Conservation (phyloP, 805 yeast genomes). For the Wickerhamomyces strasburgensis region DNA sequence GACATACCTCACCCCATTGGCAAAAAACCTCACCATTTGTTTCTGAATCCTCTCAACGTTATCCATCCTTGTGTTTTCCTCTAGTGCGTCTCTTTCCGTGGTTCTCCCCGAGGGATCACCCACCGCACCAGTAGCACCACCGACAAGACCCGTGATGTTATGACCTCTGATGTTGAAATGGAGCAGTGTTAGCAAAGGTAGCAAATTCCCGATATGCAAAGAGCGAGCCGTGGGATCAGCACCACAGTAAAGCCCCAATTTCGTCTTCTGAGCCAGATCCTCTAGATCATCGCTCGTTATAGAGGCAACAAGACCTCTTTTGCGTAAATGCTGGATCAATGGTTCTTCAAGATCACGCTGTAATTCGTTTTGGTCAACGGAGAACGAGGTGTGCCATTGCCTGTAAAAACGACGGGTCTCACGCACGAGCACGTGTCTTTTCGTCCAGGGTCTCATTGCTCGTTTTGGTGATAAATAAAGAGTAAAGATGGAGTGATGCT, state of each 20-base stretch:
- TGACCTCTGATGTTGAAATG: conserved; percentile 87
- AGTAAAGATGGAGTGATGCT: no score
- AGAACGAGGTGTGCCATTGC: conserved; percentile 16
- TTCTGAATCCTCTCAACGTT: conserved; percentile 56
- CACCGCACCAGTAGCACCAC: conserved; percentile 93
- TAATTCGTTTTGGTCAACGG: conserved; percentile 18
- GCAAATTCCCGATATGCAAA: conserved; percentile 82
- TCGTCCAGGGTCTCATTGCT: neutral
- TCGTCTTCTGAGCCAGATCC: conserved; percentile 26
- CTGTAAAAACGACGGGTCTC: conserved; percentile 1
- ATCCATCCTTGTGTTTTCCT: conserved; percentile 39
- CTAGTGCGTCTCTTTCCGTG: conserved; percentile 65
- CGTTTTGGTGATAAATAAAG: no score
- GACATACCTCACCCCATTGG: conserved; percentile 60
- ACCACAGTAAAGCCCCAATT: conserved; percentile 75
- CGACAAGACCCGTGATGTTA: conserved; percentile 75
- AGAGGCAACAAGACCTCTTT: conserved; percentile 43
- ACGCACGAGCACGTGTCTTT: neutral
- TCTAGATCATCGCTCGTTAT: conserved; percentile 31
- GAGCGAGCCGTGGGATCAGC: conserved; percentile 95
- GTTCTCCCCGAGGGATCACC: conserved; percentile 96
- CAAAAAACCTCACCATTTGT: conserved; percentile 62
- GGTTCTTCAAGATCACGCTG: conserved; percentile 32
- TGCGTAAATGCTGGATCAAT: conserved; percentile 34
- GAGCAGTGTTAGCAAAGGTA: conserved; percentile 79